These are phyloP conservation scores for Exophiala xenobiotica DNA, from an alignment of 2,329 filamentous ascomycete genomes.

Conservation along the genomic window DNA sequence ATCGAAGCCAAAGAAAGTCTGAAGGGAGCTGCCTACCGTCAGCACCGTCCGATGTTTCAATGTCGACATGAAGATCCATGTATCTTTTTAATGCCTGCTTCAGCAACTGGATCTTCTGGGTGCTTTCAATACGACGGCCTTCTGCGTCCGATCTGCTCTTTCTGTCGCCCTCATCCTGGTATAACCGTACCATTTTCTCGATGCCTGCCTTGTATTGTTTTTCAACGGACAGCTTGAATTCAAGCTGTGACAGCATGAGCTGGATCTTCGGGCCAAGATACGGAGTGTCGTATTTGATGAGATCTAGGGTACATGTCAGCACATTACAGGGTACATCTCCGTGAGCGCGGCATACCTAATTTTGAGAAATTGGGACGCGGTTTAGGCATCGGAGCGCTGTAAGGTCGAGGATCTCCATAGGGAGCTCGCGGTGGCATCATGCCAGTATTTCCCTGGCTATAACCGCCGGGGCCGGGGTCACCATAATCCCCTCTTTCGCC, in stretches of 20 bases:
- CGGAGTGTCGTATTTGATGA: constrained; percentile 97
- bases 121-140: constrained; percentile 85
- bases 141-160: constrained; percentile 95
- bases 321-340: neutral
- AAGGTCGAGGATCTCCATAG: constrained; percentile 71
- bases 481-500: constrained; percentile 65
- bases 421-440: constrained; percentile 80
- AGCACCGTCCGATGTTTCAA: constrained; percentile 72
- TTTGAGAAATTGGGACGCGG: constrained; percentile 89
- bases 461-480: constrained; percentile 51
- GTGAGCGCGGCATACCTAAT: constrained; percentile 65
- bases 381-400: constrained; percentile 64
- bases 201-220: constrained; percentile 99
- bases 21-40: constrained; percentile 64
- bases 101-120: constrained; percentile 93
- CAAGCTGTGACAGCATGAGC: constrained; percentile 96
- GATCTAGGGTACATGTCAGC: constrained; percentile 57
- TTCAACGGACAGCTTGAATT: constrained; percentile 98
- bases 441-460: constrained; percentile 63
- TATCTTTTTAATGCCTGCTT: constrained; percentile 97
- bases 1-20: constrained; percentile 33
- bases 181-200: constrained; percentile 98
- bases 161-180: constrained; percentile 94
- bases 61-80: constrained; percentile 93
- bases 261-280: constrained; percentile 96